A percentile compares a stretch with the other conserved stretches of the same genome.
Conservation (phyloP, 1,284 basidiomycete species). For the Fomitopsis pinicola region DNA sequence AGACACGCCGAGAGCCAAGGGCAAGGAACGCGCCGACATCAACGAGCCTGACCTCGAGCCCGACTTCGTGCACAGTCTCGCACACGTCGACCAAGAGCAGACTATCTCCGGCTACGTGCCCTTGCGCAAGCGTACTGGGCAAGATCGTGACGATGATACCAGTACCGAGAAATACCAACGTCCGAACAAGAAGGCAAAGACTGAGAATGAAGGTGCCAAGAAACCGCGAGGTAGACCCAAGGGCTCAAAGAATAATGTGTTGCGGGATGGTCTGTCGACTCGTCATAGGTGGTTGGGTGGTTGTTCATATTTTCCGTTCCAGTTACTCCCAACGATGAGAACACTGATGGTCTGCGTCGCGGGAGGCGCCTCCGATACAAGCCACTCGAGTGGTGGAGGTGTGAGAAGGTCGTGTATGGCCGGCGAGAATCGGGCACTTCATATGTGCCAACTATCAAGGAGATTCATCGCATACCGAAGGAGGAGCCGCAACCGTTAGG, state of each 20-base stretch:
- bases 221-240: constrained; percentile 21
- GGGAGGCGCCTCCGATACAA: constrained; percentile 67
- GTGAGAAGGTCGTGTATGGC: constrained; percentile 84
- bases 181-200: constrained; percentile 19
- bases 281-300: background rate
- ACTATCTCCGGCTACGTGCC: constrained; percentile 12
- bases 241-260: constrained; percentile 19
- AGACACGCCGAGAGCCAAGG: constrained; percentile 30
- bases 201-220: constrained; percentile 20
- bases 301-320: background rate
- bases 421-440: constrained; percentile 49
- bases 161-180: constrained; percentile 6
- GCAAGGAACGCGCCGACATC: constrained; percentile 26
- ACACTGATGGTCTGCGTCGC: constrained; percentile 55
- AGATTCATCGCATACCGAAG: constrained; percentile 77
- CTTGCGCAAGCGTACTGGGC: constrained; percentile 12
- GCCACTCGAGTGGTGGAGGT: constrained; percentile 93
- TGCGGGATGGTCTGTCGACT: constrained; percentile 22
- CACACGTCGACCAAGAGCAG: constrained; percentile 16
- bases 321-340: constrained; percentile 19
- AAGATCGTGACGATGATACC: constrained; percentile 18
- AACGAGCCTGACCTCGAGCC: constrained; percentile 38
- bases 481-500: constrained; percentile 56
- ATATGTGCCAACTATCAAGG: constrained; percentile 77
- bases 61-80: constrained; percentile 46